Percentiles rank a stretch among this genome's conserved stretches.
phyloP scores from a whole-genome alignment of 371 early-diverging fungal species.

The Circinella umbellata region DNA sequence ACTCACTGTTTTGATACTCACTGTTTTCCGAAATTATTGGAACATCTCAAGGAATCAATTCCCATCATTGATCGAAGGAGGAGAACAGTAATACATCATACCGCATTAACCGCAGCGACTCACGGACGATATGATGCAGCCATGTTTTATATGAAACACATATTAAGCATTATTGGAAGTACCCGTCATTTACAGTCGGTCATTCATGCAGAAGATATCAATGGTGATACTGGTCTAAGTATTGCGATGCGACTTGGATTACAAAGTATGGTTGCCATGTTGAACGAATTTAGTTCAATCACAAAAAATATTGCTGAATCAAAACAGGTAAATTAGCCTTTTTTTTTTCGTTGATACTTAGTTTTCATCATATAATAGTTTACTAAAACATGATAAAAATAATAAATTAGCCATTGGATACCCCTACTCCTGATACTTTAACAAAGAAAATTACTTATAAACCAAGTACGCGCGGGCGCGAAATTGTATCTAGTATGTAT shows the following conservation, averaged over 20 bases:
- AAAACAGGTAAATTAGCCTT: constrained; percentile 63
- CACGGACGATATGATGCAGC: constrained; percentile 70
- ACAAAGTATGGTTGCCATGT: constrained; percentile 42
- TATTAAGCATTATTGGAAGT: constrained; percentile 1
- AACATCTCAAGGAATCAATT: constrained; percentile 71
- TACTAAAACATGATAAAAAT: background rate
- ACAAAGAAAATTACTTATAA: background rate
- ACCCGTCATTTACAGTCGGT: constrained; percentile 2
- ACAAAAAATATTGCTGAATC: constrained; percentile 24
- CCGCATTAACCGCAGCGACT: constrained; percentile 66
- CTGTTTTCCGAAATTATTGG: constrained; percentile 76
- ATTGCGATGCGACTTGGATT: constrained; percentile 85
- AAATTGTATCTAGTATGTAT: constrained; percentile 59
- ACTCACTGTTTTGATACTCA: constrained; percentile 85
- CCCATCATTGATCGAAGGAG: constrained; percentile 68
- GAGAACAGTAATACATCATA: constrained; percentile 89
- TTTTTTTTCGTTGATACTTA: constrained; percentile 69
- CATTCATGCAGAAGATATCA: constrained; percentile 50
- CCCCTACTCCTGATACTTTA: constrained; percentile 7
- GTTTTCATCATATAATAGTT: constrained; percentile 24
- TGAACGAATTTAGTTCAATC: constrained; percentile 8
- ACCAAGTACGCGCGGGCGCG: constrained; percentile 55
- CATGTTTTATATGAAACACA: constrained; percentile 75
- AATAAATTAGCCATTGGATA: background rate
- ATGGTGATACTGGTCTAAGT: constrained; percentile 90